Conservation (phyloP, 129 eudicot genomes). For the Chrysanthemum seticuspe region DNA sequence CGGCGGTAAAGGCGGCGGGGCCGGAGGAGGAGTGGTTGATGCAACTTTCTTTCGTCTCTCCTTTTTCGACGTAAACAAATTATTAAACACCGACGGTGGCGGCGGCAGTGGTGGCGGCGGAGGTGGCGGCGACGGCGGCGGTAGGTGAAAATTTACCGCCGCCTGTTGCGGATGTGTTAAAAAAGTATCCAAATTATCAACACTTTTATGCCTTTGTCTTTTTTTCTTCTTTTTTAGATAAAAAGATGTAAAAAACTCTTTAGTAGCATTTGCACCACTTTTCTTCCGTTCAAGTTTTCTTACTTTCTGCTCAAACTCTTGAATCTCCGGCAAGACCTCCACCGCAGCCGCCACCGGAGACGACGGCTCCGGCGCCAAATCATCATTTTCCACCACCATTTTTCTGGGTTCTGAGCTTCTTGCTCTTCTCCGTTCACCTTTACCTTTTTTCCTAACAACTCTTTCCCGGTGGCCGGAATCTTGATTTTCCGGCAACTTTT, state of each 20-base stretch:
- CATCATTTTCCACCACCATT: conserved; percentile 11
- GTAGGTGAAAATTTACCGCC: conserved; percentile 34
- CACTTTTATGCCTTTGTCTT: conserved; percentile 61
- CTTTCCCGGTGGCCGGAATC: not conserved
- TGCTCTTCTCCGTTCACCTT: conserved; percentile 26
- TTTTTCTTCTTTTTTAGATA: conserved; percentile 65
- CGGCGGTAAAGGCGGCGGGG: conserved; percentile 31
- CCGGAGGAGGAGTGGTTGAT: conserved; percentile 26
- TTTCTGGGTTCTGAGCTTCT: conserved; percentile 38
- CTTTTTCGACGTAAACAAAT: conserved; percentile 58
- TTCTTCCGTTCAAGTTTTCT: conserved; percentile 36
- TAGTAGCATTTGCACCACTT: conserved; percentile 44
- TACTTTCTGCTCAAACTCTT: conserved; percentile 19
- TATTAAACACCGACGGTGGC: conserved; percentile 50
- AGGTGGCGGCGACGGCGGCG: conserved; percentile 55
- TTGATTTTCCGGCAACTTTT: conserved; percentile 12
- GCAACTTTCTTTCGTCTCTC: conserved; percentile 30
- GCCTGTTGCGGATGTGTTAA: conserved; percentile 43
- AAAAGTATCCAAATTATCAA: conserved; percentile 58
- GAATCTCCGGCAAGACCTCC: conserved; percentile 18
- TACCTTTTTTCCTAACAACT: conserved; percentile 27
- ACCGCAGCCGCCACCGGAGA: conserved; percentile 19
- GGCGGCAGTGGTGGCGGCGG: conserved; percentile 54
- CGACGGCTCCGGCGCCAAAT: conserved; percentile 34
- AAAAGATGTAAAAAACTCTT: conserved; percentile 58